Evolutionary conservation across 2,329 filamentous ascomycete genomes (phyloP), one percentile per base, ranked within the genome.

Genomic region (Xylariaceae sp.): DNA sequence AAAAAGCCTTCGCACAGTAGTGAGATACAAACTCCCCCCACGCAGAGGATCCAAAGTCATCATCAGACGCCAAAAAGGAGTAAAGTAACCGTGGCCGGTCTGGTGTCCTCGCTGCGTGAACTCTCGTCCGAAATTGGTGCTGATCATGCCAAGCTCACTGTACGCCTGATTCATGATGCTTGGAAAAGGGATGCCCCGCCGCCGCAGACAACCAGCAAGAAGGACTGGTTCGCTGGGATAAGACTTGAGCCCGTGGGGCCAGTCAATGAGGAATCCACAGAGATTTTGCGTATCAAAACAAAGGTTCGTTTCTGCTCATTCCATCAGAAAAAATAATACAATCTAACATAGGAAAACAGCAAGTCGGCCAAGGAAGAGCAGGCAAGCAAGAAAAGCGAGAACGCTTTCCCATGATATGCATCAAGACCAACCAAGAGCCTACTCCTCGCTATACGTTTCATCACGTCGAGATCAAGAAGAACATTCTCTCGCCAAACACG

Each of bases 381-480:
- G 71, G 72, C 39, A 80, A 78, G 64, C 75, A 75, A 64, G 78
- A 80, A 57, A 75, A 75, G 57, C 73, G 74, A 57, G 76, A 78
- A 58, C 72, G 75, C 23, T 76, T 77, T 61, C 64, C 68, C 2
- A 75, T 80, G 3, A 66, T 75, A n/a, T 73, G 76, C 64, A 77
- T 83, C 63, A 78, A 78, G 64, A 79, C 81, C 1, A 74, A 79
- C 57, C 77, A 76, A 62, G 75, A 79, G 17, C 74, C 77, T n/a
- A 82, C 84, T 7, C 83, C 83, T n/a, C 73, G 73, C 30, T 86
- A 85, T 66, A 75, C 79, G 35, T 85, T 84, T 63, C 83, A 85
- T 64, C 81, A 85, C 60, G 80, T 85, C 44, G 80, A 84, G 66
- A 83, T 85, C 55, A 77, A 75, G 67, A 83, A 81, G 67, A 85